Evolutionary conservation across 768 basidiomycete genomes (phyloP).

Genomic region (Amanita rubescens): DNA sequence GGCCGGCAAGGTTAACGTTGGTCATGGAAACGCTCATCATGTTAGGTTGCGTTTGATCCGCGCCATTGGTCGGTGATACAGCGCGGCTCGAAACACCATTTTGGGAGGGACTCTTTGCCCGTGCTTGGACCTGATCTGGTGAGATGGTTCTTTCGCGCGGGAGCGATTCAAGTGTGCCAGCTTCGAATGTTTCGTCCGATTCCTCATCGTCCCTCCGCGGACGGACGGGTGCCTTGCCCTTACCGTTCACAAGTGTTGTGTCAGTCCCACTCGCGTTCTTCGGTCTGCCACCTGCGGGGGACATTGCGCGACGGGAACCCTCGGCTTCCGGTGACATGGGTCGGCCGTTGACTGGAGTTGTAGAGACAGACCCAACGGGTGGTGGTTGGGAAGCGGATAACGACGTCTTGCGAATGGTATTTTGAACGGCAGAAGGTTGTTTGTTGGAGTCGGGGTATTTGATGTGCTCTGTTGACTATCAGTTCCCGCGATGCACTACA

Average conservation of each 20-base stretch:
- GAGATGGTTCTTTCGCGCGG: conserved; percentile 44
- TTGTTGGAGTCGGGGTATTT: conserved; percentile 75
- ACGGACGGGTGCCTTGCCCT: conserved; percentile 45
- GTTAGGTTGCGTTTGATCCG: conserved; percentile 30
- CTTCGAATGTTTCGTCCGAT: conserved; percentile 52
- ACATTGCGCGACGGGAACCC: conserved; percentile 58
- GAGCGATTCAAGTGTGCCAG: conserved; percentile 39
- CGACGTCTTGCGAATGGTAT: conserved; percentile 42
- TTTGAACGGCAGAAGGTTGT: conserved; percentile 24
- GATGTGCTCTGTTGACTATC: conserved; percentile 62
- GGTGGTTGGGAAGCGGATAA: conserved; percentile 28
- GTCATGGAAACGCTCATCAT: conserved; percentile 50
- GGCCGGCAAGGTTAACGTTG: conserved; percentile 35
- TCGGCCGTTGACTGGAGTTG: conserved; percentile 32
- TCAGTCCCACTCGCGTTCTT: conserved; percentile 40
- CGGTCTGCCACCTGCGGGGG: conserved; percentile 46
- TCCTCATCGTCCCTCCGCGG: conserved; percentile 43
- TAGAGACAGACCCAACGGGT: conserved; percentile 15
- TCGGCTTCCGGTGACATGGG: conserved; percentile 66
- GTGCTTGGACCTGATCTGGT: conserved; percentile 39
- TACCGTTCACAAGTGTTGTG: conserved; percentile 32
- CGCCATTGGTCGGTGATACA: conserved; percentile 46
- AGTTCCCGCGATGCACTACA: background rate
- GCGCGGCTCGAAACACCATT: conserved; percentile 33
- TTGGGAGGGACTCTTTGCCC: conserved; percentile 54